Conservation (phyloP, 1,284 basidiomycete genomes). For the Cryptococcus sp. region DNA sequence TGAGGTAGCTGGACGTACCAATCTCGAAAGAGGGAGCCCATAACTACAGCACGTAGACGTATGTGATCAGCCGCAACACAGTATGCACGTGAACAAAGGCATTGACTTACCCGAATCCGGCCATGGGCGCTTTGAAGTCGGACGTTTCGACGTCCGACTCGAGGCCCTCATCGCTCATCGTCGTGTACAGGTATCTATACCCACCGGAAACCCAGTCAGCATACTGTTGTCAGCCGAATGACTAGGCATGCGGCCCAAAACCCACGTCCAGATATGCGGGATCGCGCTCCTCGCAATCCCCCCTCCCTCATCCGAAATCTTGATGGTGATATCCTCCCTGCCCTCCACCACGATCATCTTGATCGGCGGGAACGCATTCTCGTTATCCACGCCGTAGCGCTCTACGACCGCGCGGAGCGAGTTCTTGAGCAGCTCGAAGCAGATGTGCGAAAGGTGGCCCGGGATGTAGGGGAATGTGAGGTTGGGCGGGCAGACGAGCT, state of each 20-base stretch:
- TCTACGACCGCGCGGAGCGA: constrained; percentile 96
- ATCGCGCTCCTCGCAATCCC: constrained; percentile 92
- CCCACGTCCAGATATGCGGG: constrained; percentile 96
- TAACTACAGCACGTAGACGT: constrained; percentile 53
- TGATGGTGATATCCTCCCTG: constrained; percentile 93
- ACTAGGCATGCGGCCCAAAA: no score
- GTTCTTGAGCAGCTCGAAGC: constrained; percentile 98
- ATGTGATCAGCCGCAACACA: neutral
- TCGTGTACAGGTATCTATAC: constrained; percentile 74
- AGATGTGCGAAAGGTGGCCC: constrained; percentile 75
- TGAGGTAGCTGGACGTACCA: constrained; percentile 57
- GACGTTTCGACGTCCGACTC: constrained; percentile 83
- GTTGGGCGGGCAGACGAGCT: constrained; percentile 87
- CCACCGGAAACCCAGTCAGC: constrained; percentile 2
- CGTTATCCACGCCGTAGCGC: constrained; percentile 71
- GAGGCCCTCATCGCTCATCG: constrained; percentile 84
- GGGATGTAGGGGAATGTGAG: constrained; percentile 94
- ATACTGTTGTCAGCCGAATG: no score
- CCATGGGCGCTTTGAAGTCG: constrained; percentile 98
- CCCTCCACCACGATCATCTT: constrained; percentile 96
- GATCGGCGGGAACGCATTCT: constrained; percentile 84
- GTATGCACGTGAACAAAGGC: neutral
- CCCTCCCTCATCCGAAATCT: constrained; percentile 94
- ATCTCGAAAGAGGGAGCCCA: constrained; percentile 81
- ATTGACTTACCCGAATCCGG: constrained; percentile 68